Evolutionary conservation across 1,284 basidiomycete genomes (phyloP), one percentile per base, ranked within the genome.

Genomic region (Marasmius sp.): DNA sequence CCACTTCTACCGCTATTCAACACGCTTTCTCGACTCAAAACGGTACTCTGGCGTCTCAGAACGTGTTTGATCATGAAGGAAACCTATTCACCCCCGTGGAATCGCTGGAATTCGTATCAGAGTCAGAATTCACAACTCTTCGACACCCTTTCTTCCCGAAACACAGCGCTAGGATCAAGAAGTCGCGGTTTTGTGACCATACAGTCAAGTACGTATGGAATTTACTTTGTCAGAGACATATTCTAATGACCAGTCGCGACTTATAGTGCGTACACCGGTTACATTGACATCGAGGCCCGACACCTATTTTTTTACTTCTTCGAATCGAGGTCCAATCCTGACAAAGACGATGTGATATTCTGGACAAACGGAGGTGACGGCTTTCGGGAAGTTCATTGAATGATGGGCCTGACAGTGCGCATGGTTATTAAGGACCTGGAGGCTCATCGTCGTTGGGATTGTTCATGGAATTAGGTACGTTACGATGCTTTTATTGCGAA

Each of bases 261-360:
- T 22, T 36, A 11, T 33, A 72, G 72, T 5, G 65, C 68, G 3
- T 75, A 72, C 60, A 74, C 73, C 0, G 85, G 85, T 18, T 88
- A 89, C 70, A 88, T 91, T 58, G 89, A 91, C 61, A 82, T 85
- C 50, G 81, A 86, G 64, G 87, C 89, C 6, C 82, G 87, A 50
- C 88, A 90, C 65, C 72, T 94, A 37, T 94, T 93, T 78, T 94
- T 93, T 79, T 92, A 92, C 79, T 94, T 94, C 72, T 94, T 95
- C 74, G 92, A 94, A 74, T 90, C 87, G 58, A 78, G 92, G 60
- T 82, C 75, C 61, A 78, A 59, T 27, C 62, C 62, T 6, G 61
- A 58, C 10, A 48, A 57, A 16, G 64, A 65, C 38, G 62, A 63
- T 43, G 64, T 65, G 22, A 63, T 65, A 22, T 60, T 64, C 14